Conservation (phyloP, 83 land plant genomes). For the Picea engelmannii region DNA sequence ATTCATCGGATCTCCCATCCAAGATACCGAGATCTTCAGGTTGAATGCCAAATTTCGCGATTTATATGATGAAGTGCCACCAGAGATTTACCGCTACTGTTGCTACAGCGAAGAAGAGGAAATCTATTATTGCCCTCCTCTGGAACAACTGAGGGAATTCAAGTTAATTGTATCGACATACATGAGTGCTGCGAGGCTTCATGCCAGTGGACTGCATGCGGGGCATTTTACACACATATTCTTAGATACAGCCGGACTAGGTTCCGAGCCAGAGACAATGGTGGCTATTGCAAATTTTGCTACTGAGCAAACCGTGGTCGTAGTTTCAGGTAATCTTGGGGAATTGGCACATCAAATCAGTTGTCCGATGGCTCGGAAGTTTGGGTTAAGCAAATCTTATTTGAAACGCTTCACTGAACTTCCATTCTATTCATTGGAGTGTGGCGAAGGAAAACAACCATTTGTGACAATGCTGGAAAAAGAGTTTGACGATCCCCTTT, state of each 20-base stretch:
- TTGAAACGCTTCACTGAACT: slow-evolving; percentile 73
- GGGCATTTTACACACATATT: slow-evolving; percentile 88
- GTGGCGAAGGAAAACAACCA: slow-evolving; percentile 22
- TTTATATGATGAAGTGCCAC: slow-evolving; percentile 49
- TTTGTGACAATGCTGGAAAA: slow-evolving; percentile 61
- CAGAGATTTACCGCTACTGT: slow-evolving; percentile 52
- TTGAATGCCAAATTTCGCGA: slow-evolving; percentile 75
- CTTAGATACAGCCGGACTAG: slow-evolving; percentile 90
- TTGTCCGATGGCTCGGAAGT: slow-evolving; percentile 59
- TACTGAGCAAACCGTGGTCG: slow-evolving; percentile 56
- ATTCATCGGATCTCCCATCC: slow-evolving; percentile 30
- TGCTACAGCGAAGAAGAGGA: slow-evolving; percentile 22
- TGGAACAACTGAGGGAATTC: slow-evolving; percentile 36
- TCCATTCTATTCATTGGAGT: slow-evolving; percentile 33
- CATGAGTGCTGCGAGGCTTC: slow-evolving; percentile 64
- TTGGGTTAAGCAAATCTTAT: slow-evolving; percentile 76
- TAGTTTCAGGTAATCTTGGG: slow-evolving; percentile 88
- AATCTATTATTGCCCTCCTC: slow-evolving; percentile 61
- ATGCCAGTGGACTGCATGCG: slow-evolving; percentile 49
- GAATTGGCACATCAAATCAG: slow-evolving; percentile 77
- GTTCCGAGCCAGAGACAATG: slow-evolving; percentile 86
- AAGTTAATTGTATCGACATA: slow-evolving; percentile 79
- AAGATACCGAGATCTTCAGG: slow-evolving; percentile 61
- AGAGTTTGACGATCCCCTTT: too few species aligned
- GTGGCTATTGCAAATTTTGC: slow-evolving; percentile 63